phyloP scores from a whole-genome alignment of 345 rosid genomes.

The Microcos paniculata region DNA sequence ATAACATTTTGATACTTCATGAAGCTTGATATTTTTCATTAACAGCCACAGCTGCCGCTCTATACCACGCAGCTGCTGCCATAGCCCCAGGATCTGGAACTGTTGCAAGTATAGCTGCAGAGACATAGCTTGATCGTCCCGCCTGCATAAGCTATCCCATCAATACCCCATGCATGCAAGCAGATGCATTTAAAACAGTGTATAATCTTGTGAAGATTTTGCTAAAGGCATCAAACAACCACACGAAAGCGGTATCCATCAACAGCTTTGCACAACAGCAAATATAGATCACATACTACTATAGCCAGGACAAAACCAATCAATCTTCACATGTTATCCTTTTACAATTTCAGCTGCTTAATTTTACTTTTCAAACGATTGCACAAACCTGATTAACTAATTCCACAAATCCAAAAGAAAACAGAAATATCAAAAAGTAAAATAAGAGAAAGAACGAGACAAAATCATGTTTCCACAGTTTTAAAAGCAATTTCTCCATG shows the following conservation, averaged over 20 bases:
- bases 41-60: conserved; percentile 88
- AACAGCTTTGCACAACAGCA: not conserved
- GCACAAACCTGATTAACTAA: not conserved
- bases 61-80: conserved; percentile 90
- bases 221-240: not conserved
- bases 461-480: not conserved
- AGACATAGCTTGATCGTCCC: conserved; percentile 78
- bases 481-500: not conserved
- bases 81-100: conserved; percentile 96
- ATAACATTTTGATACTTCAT: conserved; percentile 7
- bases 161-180: conserved; percentile 5
- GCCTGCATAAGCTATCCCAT: conserved; percentile 47
- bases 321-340: not conserved
- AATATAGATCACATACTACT: not conserved
- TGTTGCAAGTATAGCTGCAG: conserved; percentile 51
- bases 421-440: not conserved
- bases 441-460: not conserved
- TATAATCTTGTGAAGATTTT: not conserved
- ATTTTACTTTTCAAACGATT: too few relatives aligned
- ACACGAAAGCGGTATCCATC: not conserved
- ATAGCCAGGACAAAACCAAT: not conserved
- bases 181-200: not conserved
- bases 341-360: too few relatives aligned
- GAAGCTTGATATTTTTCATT: conserved; percentile 37
- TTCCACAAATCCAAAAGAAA: not conserved